Percentiles rank a stretch among this genome's conserved stretches.
phyloP scores from a whole-genome alignment of 306 rosid genomes.

The Vigna trinervia region DNA sequence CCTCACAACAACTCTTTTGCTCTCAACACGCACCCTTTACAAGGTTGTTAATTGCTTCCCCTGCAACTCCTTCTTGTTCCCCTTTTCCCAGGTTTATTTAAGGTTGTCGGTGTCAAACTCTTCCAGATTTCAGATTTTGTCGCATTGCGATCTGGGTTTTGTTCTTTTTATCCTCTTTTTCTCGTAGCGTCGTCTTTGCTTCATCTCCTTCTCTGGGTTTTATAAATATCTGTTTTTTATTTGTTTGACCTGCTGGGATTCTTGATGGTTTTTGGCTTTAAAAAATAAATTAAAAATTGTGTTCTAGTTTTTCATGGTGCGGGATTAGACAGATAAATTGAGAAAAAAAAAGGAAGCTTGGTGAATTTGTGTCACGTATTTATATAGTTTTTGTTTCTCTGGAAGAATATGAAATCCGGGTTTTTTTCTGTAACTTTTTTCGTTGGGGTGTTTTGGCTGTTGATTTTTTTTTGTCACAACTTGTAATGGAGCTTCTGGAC shows the following conservation, averaged over 20 bases:
- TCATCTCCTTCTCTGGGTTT: not conserved
- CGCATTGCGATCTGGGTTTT: conserved; percentile 43
- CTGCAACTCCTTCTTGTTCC: conserved; percentile 23
- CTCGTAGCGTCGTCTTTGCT: conserved; percentile 38
- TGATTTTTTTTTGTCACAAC: conserved; percentile 13
- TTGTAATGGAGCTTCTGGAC: conserved; percentile 27
- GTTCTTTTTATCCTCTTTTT: conserved; percentile 54
- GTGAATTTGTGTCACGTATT: conserved; percentile 23
- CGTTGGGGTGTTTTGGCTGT: conserved; percentile 34
- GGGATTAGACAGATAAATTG: conserved; percentile 28
- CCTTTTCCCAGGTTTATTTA: conserved; percentile 47
- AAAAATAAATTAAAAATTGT: not conserved
- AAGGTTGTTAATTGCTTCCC: not conserved
- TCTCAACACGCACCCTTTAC: not conserved
- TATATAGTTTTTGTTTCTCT: conserved; percentile 22
- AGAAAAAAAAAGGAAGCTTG: not conserved
- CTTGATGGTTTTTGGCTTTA: not conserved
- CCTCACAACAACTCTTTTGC: not conserved
- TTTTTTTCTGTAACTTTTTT: conserved; percentile 29
- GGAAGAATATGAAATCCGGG: conserved; percentile 44
- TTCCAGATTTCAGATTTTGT: conserved; percentile 28
- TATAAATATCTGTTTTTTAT: not conserved
- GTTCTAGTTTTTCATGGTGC: not conserved
- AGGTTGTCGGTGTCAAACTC: conserved; percentile 25
- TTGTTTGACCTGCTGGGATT: not conserved